phyloP scores from a whole-genome alignment of 306 rosid genomes.

The Lathyrus sativus region DNA sequence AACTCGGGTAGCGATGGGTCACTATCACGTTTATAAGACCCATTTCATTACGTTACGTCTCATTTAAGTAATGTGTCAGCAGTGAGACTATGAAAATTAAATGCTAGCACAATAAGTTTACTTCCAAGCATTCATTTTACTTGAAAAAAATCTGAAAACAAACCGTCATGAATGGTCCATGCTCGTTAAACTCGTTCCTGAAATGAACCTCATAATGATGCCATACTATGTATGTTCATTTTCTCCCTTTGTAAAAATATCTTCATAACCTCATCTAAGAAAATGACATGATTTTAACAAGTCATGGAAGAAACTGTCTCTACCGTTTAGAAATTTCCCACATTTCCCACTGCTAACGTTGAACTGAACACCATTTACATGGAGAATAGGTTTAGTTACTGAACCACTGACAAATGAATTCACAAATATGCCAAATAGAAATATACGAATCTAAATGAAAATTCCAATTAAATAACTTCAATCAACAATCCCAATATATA shows the following conservation, averaged over 20 bases:
- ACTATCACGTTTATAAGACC: not conserved
- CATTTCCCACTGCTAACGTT: not conserved
- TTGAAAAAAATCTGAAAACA: not conserved
- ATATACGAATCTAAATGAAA: constrained; percentile 31
- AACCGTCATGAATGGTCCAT: not conserved
- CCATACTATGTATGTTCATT: not conserved
- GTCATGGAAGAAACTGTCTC: not conserved
- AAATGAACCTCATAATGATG: not conserved
- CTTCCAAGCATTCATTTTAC: not conserved
- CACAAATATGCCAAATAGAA: constrained; percentile 25
- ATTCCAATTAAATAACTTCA: constrained; percentile 29
- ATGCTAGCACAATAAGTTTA: not conserved
- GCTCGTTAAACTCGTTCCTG: no score
- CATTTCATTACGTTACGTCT: not conserved
- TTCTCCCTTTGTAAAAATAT: not conserved
- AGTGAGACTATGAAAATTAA: not conserved
- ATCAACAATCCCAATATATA: constrained; percentile 31
- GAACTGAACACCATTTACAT: not conserved
- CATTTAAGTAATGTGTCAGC: constrained; percentile 1
- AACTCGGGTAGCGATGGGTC: not conserved
- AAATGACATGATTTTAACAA: not conserved
- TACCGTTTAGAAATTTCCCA: not conserved
- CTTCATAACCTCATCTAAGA: not conserved
- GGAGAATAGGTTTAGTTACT: not conserved
- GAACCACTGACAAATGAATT: not conserved